Percentiles rank a stretch among this genome's conserved stretches.
These are phyloP conservation scores for Citrullus mucosospermus DNA, from an alignment of 306 rosid species.

Conservation along the genomic window DNA sequence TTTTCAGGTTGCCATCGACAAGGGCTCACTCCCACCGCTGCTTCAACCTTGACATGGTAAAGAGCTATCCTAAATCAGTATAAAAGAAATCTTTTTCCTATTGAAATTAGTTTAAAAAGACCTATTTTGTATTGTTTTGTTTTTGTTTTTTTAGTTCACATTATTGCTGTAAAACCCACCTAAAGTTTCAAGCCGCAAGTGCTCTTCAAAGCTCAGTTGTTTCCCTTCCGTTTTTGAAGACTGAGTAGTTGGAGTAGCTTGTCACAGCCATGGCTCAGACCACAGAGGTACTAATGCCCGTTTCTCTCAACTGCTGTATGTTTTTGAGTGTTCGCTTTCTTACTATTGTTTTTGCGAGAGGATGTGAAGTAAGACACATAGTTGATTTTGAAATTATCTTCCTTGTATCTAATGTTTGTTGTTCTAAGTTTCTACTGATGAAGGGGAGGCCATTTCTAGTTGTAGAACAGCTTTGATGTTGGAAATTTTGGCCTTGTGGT, in stretches of 20 bases:
- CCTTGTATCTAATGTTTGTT: not conserved
- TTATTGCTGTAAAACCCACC: not conserved
- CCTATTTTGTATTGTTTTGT: not conserved
- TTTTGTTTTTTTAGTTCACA: not conserved
- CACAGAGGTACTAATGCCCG: not conserved
- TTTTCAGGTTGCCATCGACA: no score
- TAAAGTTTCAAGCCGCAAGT: not conserved
- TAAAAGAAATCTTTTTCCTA: not conserved
- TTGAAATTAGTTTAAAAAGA: not conserved
- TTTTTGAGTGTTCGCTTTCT: not conserved
- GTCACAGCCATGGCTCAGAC: slow-evolving; percentile 1
- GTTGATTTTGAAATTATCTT: not conserved
- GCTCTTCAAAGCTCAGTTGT: not conserved
- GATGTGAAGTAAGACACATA: not conserved
- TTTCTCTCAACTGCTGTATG: not conserved
- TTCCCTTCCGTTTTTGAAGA: not conserved
- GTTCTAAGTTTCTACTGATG: not conserved
- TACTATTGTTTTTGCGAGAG: not conserved
- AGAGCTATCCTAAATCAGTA: not conserved
- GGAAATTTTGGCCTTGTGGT: not conserved
- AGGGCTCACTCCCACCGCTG: not conserved
- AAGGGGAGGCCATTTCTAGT: not conserved
- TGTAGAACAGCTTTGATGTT: not conserved
- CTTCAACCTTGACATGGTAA: not conserved
- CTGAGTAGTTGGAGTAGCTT: not conserved